Evolutionary conservation across 192 early-diverging fungal genomes (phyloP), one percentile per base, ranked within the genome.

Genomic region (Coemansia sp.): DNA sequence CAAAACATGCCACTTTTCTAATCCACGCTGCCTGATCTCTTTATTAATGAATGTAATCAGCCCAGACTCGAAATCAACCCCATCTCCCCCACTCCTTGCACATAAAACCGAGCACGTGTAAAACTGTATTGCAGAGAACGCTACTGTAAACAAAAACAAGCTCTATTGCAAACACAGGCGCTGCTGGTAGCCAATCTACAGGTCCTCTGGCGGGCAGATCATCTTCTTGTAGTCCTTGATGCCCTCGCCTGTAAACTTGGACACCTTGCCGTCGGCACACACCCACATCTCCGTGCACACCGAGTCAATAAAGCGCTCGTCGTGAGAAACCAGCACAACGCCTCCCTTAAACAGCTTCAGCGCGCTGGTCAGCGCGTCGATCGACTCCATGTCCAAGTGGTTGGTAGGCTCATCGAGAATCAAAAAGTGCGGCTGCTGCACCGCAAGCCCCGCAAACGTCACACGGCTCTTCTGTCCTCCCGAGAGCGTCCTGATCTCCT

Each of bases 401-500:
- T 88, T 96, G 20, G 92, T 98, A 52, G 95, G 95, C 86, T 99
- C 97, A 58, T 99, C 97, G 60, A 99, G 86, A 55, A 99, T 79
- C 55, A 99, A 74, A 55, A 99, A 89, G 77, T 95, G 92, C 49
- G 97, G 95, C 51, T 81, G 78, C 45, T 83, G 77, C 39, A 97
- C 77, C 5, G 93, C 88, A 13, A 99, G 78, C 54, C 93, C 89
- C 32, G 92, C 93, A 78, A 99, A 99, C 13, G 98, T 94, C 50
- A 99, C 85, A 35, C 97, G 80, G 39, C 83, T 86, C 78, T 99
- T 99, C 69, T 97, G 95, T 49, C 97, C 97, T 66, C 95, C 97
- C 43, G 90, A 93, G 14, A 99, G 74, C 1, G 97, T 99, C 39
- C 87, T 80, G 64, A 99, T 95, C 18, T 87, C 82, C 60, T 97